Evolutionary conservation across 108 stramenopile species (phyloP), one percentile per base, ranked within the genome.

Genomic region (Cyclotella atomus): DNA sequence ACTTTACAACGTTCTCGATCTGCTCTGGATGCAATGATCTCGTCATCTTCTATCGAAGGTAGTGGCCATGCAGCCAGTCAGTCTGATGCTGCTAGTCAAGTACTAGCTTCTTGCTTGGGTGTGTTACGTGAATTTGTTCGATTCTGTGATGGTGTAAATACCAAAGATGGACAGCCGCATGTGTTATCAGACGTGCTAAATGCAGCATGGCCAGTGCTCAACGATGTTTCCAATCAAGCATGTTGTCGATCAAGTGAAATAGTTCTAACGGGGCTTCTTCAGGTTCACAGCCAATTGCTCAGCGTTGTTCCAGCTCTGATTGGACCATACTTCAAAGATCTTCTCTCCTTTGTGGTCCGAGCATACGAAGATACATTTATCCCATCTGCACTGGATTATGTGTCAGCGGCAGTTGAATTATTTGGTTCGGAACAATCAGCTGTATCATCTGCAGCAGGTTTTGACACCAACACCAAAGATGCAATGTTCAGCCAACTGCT

Each of bases 361-460:
- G 83, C 80, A 24, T 84, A 86, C 23, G 85, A 87, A 61, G 73
- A 83, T 36, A 61, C 73, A n/a, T 62, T 79, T 34, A 46, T 69
- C 70, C 68, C 77, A 14, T 63, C 70, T 2, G 78, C 85, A 10
- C 53, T 87, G 20, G 77, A 71, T 38, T 88, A 86, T 67, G 76
- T 90, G 12, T 73, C 81, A 3, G 74, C 73, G 12, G 87, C 87
- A 35, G 87, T 85, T 16, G 89, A 90, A 72, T 53, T 60, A 35
- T 90, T 90, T 74, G 81, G 83, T 17, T 62, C 66, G 10, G 77
- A 62, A 35, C 49, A 68, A 54, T 69, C 61, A 62, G 61, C 47
- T 21, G 43, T 65, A 32, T 53, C 44, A 57, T 33, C 25, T 21
- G 74, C 69, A 15, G 73, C 75, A 24, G 79, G 74, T 20, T 68